Conservation (phyloP, 1,139 yeast genomes). For the Hyphopichia burtonii region DNA sequence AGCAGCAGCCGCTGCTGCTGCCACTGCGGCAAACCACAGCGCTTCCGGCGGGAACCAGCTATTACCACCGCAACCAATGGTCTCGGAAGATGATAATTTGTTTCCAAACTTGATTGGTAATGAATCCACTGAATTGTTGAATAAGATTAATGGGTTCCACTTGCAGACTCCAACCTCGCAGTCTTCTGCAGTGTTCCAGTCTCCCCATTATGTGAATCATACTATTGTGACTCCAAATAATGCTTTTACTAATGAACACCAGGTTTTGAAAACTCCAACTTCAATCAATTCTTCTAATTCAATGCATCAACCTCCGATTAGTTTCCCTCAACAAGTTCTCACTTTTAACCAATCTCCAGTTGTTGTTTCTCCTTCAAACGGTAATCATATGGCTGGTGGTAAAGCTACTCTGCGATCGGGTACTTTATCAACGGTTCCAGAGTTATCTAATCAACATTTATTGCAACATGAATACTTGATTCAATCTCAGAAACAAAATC, state of each 20-base stretch:
- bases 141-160: constrained; percentile 11
- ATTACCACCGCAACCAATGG: constrained; percentile 1
- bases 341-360: background rate
- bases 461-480: constrained; percentile 1
- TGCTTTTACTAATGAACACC: constrained; percentile 4
- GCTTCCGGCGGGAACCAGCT: background rate
- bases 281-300: constrained; percentile 2
- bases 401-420: background rate
- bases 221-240: background rate
- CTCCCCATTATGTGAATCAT: background rate
- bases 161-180: constrained; percentile 12
- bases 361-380: background rate
- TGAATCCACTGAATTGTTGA: constrained; percentile 4
- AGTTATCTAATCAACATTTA: constrained; percentile 1
- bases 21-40: constrained; percentile 1
- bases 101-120: background rate
- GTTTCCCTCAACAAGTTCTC: constrained; percentile 3
- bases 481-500: constrained; percentile 4
- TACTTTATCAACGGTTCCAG: background rate
- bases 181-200: constrained; percentile 7
- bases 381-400: background rate
- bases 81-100: background rate
- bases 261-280: background rate
- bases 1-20: constrained; percentile 3
- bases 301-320: background rate